Base-by-base conservation (phyloP, 768 basidiomycete species). In the Auricularia cornea region DNA sequence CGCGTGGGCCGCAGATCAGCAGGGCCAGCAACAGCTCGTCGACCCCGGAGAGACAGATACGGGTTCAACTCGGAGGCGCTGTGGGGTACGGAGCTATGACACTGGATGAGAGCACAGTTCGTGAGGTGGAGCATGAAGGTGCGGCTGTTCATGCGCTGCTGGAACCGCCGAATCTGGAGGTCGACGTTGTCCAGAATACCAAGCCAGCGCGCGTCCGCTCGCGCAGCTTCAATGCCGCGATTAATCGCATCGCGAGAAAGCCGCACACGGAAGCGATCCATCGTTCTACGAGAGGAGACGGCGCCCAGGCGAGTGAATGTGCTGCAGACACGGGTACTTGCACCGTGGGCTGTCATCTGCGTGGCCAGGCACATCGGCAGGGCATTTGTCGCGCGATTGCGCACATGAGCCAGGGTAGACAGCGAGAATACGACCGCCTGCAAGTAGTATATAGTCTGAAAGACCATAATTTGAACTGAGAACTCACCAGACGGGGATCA, bases 1-100 rank as follows among this genome's bases (percentile, higher is more conserved):
- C 28, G 26, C 3, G 69, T 67, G 1, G 70, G 68, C 5, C 60
- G 56, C 23, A 72, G 69, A 48, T 71, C 72, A 3, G 63, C 40
- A 2, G 63, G 35, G 5, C 61, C 67, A 1, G 71, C 71, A 3
- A 56, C 26, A 23, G 35, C 59, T 1, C 66, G 69, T 51, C 59
- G 59, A 2, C 71, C 71, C 10, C 69, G 64, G n/a, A 65, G 38
- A 1, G 44, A 61, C 10, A 48, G 44, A 48, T 12, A 48, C 23
- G 44, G 5, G 11, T 6, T 6, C 5, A 48, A 5, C 5, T 48
- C 44, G 44, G 44, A 5, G 12, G 44, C 44, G 18, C 6, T 18
- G 23, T 5, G 18, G 11, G 44, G 44, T 12, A 48, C 44, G 10
- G 23, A 20, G 11, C 11, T 12, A 18, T 48, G 44, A 18, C 10